Evolutionary conservation across 257 asterid genomes (phyloP).

Genomic region (Gynochthodes officinalis): DNA sequence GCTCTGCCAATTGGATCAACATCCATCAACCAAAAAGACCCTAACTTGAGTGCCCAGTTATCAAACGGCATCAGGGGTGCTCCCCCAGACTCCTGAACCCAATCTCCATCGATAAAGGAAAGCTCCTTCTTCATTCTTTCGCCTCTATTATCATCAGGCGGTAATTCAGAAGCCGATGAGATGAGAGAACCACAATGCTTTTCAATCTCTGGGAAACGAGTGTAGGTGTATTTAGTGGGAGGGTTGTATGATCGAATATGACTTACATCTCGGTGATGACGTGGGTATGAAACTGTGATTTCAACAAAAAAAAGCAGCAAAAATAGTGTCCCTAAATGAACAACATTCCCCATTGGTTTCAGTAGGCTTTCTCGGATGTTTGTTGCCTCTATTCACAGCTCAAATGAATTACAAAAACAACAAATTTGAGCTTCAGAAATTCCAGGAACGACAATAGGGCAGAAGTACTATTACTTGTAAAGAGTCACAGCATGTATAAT

Average conservation of each 20-base stretch:
- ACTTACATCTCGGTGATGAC: neutral
- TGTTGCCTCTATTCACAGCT: neutral
- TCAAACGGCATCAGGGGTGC: conserved; percentile 20
- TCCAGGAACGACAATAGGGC: too few relatives aligned
- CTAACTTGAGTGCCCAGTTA: conserved; percentile 16
- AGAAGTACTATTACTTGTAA: too few relatives aligned
- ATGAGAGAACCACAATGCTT: conserved; percentile 18
- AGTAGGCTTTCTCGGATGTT: neutral
- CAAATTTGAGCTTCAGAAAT: too few relatives aligned
- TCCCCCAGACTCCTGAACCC: conserved; percentile 19
- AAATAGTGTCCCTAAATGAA: neutral
- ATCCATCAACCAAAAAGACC: conserved; percentile 22
- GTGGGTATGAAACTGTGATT: conserved; percentile 19
- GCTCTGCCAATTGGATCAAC: conserved; percentile 22
- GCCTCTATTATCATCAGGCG: conserved; percentile 21
- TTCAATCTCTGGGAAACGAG: conserved; percentile 18
- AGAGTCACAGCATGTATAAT: too few relatives aligned
- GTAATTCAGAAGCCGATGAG: conserved; percentile 24
- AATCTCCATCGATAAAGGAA: conserved; percentile 19
- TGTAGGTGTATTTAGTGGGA: conserved; percentile 12
- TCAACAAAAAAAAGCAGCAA: neutral
- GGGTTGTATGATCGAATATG: conserved; percentile 8
- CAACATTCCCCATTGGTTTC: conserved; percentile 12
- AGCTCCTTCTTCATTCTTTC: conserved; percentile 23
- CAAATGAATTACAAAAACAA: neutral